phyloP scores from a whole-genome alignment of 2,329 filamentous ascomycete species.

The Lomentospora prolificans region DNA sequence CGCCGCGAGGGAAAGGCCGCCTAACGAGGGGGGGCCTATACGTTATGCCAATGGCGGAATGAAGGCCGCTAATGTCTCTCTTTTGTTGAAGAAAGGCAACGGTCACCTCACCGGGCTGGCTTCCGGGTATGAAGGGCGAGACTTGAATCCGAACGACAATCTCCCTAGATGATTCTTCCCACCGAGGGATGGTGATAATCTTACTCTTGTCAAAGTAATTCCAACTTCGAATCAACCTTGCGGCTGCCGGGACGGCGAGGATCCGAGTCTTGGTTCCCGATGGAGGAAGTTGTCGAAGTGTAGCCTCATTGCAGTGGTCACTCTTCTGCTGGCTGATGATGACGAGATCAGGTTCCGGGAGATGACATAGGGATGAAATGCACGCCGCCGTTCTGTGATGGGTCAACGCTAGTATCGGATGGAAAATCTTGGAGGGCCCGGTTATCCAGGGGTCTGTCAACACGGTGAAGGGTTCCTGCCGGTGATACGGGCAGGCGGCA shows the following conservation, averaged over 20 bases:
- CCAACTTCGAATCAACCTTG: constrained; percentile 57
- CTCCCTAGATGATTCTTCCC: constrained; percentile 29
- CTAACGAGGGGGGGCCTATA: constrained; percentile 47
- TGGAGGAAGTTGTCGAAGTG: constrained; percentile 52
- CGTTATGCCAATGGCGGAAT: constrained; percentile 62
- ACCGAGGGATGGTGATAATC: constrained; percentile 33
- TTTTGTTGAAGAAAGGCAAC: constrained; percentile 56
- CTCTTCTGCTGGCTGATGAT: constrained; percentile 38
- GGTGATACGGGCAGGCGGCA: constrained; percentile 22
- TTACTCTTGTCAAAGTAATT: constrained; percentile 52
- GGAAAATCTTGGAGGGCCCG: constrained; percentile 49
- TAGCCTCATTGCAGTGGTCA: constrained; percentile 63
- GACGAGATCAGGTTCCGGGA: constrained; percentile 34
- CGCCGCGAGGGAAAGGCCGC: constrained; percentile 12
- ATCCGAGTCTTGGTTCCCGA: constrained; percentile 48
- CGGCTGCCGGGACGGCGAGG: constrained; percentile 54
- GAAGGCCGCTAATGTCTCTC: constrained; percentile 48
- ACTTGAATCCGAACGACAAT: constrained; percentile 37
- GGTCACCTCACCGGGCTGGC: constrained; percentile 56
- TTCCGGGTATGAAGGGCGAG: constrained; percentile 39
- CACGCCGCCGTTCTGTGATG: constrained; percentile 44
- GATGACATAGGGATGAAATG: constrained; percentile 38
- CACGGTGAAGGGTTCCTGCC: constrained; percentile 49
- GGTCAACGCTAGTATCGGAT: constrained; percentile 50
- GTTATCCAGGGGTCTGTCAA: constrained; percentile 64